Evolutionary conservation across 176 grass and related monocot species (phyloP).

Genomic region (Dendrocalamus sinicus): DNA sequence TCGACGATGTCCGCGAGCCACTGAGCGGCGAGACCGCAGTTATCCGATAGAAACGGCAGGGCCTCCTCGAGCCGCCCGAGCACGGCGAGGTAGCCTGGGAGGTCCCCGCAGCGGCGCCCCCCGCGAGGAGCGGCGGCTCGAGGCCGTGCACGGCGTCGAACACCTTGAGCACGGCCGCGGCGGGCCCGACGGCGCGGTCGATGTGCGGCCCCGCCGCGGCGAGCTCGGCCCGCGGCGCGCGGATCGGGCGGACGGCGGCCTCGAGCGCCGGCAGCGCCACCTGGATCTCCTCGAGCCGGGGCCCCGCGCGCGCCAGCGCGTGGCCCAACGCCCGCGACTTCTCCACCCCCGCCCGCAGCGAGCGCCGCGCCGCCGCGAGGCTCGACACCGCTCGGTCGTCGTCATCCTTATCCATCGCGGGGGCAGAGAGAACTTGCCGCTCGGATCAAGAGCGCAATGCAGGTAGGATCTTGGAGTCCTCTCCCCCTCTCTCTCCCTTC

Average conservation of each 20-base stretch:
- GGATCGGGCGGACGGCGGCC: slow-evolving; percentile 84
- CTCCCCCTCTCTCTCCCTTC: neutral
- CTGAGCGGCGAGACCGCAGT: slow-evolving; percentile 76
- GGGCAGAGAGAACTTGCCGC: neutral
- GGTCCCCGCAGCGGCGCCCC: slow-evolving; percentile 40
- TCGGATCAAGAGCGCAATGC: neutral
- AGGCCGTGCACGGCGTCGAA: slow-evolving; percentile 95
- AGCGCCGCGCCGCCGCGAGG: slow-evolving; percentile 53
- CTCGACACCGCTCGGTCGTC: slow-evolving; percentile 44
- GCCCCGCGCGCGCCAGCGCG: slow-evolving; percentile 59
- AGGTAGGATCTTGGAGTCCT: neutral
- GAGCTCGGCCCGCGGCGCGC: slow-evolving; percentile 59
- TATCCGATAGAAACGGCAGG: slow-evolving; percentile 67
- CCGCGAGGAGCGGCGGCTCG: slow-evolving; percentile 72
- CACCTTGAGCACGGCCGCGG: slow-evolving; percentile 93
- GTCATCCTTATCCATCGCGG: slow-evolving; percentile 27
- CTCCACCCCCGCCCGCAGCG: slow-evolving; percentile 59
- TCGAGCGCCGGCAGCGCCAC: slow-evolving; percentile 73
- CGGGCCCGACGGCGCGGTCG: slow-evolving; percentile 83
- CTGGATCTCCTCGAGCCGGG: slow-evolving; percentile 79
- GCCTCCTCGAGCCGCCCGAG: slow-evolving; percentile 80
- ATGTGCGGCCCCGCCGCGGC: slow-evolving; percentile 71
- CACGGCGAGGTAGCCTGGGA: slow-evolving; percentile 65
- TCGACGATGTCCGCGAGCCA: slow-evolving; percentile 95
- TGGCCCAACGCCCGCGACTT: slow-evolving; percentile 59